Conservation (phyloP, 495 filamentous ascomycete genomes). For the Penicillium egyptiacum region DNA sequence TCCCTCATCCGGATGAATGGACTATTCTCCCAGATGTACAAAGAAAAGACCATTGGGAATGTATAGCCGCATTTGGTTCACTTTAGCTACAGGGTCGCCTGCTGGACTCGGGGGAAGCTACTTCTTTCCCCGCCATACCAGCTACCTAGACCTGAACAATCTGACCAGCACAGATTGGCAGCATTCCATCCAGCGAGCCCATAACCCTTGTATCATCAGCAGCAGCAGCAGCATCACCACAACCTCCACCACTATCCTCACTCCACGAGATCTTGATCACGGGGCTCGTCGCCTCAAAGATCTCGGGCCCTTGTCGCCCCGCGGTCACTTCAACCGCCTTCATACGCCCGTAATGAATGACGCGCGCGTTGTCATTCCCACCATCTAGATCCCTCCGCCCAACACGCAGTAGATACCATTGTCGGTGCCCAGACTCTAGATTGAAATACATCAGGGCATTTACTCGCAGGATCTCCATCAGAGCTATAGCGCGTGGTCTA, state of each 20-base stretch:
- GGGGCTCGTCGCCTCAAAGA: neutral
- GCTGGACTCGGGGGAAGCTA: no score
- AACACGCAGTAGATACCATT: neutral
- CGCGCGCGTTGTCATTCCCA: neutral
- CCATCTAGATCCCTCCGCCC: neutral
- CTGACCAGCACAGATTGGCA: neutral
- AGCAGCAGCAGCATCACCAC: neutral
- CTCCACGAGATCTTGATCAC: neutral
- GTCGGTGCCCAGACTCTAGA: neutral
- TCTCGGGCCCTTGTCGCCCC: neutral
- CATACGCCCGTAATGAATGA: neutral
- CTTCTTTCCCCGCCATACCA: no score
- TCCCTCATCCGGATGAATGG: no score
- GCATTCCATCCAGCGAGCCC: neutral
- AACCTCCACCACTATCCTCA: neutral
- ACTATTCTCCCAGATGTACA: no score
- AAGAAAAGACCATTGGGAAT: no score
- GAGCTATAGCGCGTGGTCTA: neutral
- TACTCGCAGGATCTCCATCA: neutral
- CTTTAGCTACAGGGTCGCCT: no score
- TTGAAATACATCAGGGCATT: neutral
- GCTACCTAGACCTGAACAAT: neutral
- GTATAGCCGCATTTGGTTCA: no score
- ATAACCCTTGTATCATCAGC: neutral
- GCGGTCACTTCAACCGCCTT: neutral